phyloP scores from a whole-genome alignment of 768 basidiomycete species.

The Termitomyces sp. region DNA sequence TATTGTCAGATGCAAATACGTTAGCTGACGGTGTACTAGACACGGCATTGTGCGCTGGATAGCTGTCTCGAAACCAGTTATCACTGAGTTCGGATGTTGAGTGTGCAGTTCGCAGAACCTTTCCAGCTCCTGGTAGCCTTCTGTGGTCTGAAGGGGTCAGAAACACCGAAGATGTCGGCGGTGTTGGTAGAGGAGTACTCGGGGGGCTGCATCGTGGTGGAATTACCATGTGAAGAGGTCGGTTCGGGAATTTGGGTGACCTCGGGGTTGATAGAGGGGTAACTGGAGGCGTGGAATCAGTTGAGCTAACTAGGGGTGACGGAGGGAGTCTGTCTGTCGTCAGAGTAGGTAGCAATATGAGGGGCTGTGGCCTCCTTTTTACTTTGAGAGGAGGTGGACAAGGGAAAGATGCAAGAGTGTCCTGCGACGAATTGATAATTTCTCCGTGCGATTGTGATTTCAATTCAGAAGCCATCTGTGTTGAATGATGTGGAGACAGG shows the following conservation, averaged over 20 bases:
- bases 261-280: conserved; percentile 25
- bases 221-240: conserved; percentile 20
- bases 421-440: background rate
- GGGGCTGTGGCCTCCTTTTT: conserved; percentile 32
- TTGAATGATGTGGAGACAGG: conserved; percentile 22
- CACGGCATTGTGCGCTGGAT: conserved; percentile 16
- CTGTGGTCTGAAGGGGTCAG: conserved; percentile 3
- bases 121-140: background rate
- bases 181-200: conserved; percentile 29
- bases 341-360: conserved; percentile 27
- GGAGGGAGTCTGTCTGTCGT: conserved; percentile 25
- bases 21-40: conserved; percentile 16
- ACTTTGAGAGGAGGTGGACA: conserved; percentile 31
- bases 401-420: conserved; percentile 30
- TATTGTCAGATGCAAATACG: background rate
- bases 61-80: background rate
- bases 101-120: conserved; percentile 15
- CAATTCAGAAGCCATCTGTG: conserved; percentile 2
- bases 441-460: conserved; percentile 9
- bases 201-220: conserved; percentile 30
- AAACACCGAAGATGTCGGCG: conserved; percentile 17
- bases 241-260: conserved; percentile 13
- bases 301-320: conserved; percentile 26
- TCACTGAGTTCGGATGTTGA: conserved; percentile 17
- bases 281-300: conserved; percentile 36